phyloP scores from a whole-genome alignment of 495 filamentous ascomycete species.

The Pyronema omphalodes region DNA sequence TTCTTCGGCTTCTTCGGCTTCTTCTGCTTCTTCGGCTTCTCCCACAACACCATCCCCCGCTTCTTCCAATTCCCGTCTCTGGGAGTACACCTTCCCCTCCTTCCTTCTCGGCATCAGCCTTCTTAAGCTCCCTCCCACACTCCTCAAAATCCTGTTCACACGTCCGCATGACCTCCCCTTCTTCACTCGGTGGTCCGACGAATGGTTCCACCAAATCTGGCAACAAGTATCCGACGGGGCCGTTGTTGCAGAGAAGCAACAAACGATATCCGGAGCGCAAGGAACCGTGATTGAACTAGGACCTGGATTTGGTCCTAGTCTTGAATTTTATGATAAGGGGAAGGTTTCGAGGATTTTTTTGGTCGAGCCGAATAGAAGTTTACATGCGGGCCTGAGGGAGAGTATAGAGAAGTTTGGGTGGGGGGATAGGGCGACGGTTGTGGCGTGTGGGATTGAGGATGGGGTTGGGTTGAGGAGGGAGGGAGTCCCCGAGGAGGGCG shows the following conservation, averaged over 20 bases:
- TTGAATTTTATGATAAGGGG: conserved; percentile 4
- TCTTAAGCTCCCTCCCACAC: background rate
- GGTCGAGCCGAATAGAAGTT: conserved; percentile 5
- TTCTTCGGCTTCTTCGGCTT: too few relatives aligned
- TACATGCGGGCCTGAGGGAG: conserved; percentile 3
- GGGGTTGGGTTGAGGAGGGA: background rate
- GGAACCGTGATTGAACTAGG: conserved; percentile 9
- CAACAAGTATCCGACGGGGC: background rate
- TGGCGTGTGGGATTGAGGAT: conserved; percentile 12
- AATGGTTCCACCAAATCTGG: background rate
- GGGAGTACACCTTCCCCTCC: background rate
- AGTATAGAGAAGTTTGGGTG: conserved; percentile 2
- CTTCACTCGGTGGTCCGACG: background rate
- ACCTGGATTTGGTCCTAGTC: conserved; percentile 1
- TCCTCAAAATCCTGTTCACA: background rate
- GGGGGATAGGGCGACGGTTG: conserved; percentile 1
- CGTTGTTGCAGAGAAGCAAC: background rate
- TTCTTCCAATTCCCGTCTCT: background rate
- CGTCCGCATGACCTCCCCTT: background rate
- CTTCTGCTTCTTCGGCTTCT: too few relatives aligned
- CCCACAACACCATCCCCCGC: too few relatives aligned
- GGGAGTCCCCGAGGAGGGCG: conserved; percentile 9
- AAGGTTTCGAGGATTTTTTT: conserved; percentile 2
- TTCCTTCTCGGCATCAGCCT: background rate
- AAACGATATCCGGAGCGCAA: background rate